Evolutionary conservation across 305 asterid genomes (phyloP), one percentile per base, ranked within the genome.

Genomic region (Fraxinus angustifolia): DNA sequence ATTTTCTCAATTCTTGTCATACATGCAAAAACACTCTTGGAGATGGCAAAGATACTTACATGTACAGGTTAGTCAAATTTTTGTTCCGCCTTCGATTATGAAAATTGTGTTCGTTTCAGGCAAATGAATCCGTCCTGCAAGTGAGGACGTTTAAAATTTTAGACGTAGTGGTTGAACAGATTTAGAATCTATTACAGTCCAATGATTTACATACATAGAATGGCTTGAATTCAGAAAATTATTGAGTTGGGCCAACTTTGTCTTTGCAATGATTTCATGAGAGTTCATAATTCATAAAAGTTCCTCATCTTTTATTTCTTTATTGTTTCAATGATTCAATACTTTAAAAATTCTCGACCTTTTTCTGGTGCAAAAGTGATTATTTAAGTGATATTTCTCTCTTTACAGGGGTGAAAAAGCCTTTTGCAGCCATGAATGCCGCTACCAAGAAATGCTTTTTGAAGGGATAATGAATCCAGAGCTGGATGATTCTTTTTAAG

Each of bases 361-460:
- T 23, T 3, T 40, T 73, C 2, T 40, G 74, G 35, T 14, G 40
- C 19, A 30, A 68, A 28, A 30, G 40, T 30, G 19, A 68, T 68
- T 31, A 67, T 28, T 26, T 56, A 12, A 38, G 65, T 16, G 10
- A 14, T 45, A 10, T 26, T 30, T 33, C 7, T 33, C 7, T 50
- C 4, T 16, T 76, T 86, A 72, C 92, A 93, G 98, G 90, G 92
- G 94, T 38, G 92, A 87, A 78, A 91, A 83, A 81, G 92, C 87
- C 76, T 87, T 89, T 83, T 93, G 97, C 81, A 93, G 95, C 84
- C 86, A 92, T 33, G 93, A 92, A 87, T 92, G 98, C 88, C 87
- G 93, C 33, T 83, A 84, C 88, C 90, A 89, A 76, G 95, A 91
- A 80, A 90, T 89, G 85, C 30, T 86, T 78, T 84, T 72, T 4